Evolutionary conservation across 768 basidiomycete species (phyloP).

Genomic region (Dacryopinax primogenitus): DNA sequence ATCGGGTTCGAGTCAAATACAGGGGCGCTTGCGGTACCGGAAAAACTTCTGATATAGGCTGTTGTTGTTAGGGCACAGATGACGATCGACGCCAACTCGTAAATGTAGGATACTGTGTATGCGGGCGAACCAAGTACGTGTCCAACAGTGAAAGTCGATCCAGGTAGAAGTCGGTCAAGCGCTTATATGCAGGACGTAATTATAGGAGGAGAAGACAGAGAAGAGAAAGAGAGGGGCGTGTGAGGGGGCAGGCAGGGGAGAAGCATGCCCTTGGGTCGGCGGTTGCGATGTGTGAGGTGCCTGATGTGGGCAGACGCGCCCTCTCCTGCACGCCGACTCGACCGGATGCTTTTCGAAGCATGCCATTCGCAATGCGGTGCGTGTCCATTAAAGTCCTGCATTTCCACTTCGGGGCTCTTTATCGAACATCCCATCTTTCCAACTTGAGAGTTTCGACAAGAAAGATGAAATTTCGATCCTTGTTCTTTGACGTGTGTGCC

Average conservation of each 20-base stretch:
- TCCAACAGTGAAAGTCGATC: neutral
- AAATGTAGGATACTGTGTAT: neutral
- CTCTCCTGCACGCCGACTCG: neutral
- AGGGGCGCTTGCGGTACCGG: neutral
- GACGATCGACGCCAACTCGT: neutral
- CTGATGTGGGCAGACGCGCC: neutral
- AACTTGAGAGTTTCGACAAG: neutral
- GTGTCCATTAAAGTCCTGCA: neutral
- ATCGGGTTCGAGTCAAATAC: neutral
- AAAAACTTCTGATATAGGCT: neutral
- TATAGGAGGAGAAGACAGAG: neutral
- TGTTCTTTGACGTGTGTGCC: neutral
- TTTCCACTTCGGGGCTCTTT: neutral
- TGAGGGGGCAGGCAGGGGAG: neutral
- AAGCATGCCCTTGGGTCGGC: neutral
- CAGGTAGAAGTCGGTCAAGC: neutral
- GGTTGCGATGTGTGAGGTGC: neutral
- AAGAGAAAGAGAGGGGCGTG: neutral
- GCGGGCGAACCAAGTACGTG: neutral
- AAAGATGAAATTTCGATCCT: no score
- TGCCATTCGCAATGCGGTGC: neutral
- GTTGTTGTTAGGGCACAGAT: neutral
- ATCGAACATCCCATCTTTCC: neutral
- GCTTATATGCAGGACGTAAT: neutral
- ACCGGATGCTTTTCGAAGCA: neutral